Base-by-base conservation (phyloP, 1,284 basidiomycete species). In the Sanghuangporus weigelae region DNA sequence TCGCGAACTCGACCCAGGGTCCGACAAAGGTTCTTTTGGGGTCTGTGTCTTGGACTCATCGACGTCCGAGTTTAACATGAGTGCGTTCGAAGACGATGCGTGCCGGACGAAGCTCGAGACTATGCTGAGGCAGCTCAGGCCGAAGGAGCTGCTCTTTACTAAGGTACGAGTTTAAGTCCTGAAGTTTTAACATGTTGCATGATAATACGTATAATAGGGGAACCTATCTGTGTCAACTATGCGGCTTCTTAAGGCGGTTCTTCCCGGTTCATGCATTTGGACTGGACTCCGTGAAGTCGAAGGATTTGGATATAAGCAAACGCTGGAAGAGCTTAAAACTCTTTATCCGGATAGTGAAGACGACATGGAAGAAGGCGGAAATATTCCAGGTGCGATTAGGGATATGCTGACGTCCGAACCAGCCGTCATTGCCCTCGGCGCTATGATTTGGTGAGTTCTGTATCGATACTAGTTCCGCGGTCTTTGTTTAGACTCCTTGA, bases 21-120 rank as follows among this genome's bases (percentile, higher is more conserved):
- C 80, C 19, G 69, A 69, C 36, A 66, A 59, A n/a, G 81, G 83
- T 63, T 81, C 79, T 19, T 99, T 98, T 73, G 97, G 97, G 1
- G 78, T 98, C 48, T 97, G 95, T 71, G 88, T 96, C n/a, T 78
- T 99, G 69, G 97, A 99, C 73, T 96, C 95, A 64, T 85, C 96
- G 7, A 99, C 97, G 0, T 96, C 95, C 65, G 92, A 98, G 73
- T 99, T 99, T 79, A 92, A 95, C 69, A 74, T 99, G 70, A 91
- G 92, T 60, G 81, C 84, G 1, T 98, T 99, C 72, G 85, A 92
- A 63, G 97, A 99, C 71, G 97, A 99, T 73, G 83, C 93, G 14
- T 95, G 92, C 69, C 84, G 95, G 46, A 98, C 96, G 3, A 90
- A 89, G 70, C 78, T 99, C 67, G 96, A 99, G 78, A 99, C 97